Evolutionary conservation across 768 basidiomycete species (phyloP), one percentile per base, ranked within the genome.

Genomic region (Boletellus ananiceps): DNA sequence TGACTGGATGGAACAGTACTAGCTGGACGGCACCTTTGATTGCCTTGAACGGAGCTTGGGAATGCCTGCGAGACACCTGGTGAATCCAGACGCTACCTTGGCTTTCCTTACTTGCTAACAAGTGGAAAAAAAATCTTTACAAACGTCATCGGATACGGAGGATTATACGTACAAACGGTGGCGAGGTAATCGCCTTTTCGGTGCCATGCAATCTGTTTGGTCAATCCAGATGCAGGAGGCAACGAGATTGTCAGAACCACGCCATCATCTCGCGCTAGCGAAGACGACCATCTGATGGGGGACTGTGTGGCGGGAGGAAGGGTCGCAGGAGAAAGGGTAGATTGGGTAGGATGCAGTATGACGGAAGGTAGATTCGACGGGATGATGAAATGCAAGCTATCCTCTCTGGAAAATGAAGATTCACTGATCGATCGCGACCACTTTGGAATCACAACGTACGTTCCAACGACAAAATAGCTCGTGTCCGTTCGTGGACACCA

Each of bases 41-140:
- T 68, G 93, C 94, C 68, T 87, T 93, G 82, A 99, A 98, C 11
- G 96, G 96, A 5, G 93, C 91, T 70, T 99, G 96, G 4, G 95
- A 97, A 68, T 96, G 88, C 64, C 93, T 84, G 52, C 88, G 86
- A 25, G 89, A 86, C 15, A 96, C 67, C 64, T 99, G 96, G 64
- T 99, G 96, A 44, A 99, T 96, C 82, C 95, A 93, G 25, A 97
- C 89, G 39, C 84, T 82, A 32, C 87, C 85, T 63, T 91, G 88
- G 31, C 76, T 78, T 43, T 84, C 88, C 56, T 74, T 77, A 57
- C 72, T 79, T 14, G 84, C 84, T 87, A 54, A 57, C 0, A 15
- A 27, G 18, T 9, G 25, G n/a, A 49, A 51, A 49, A n/a, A 49
- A 40, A 50, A 43, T 53, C 14, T 50, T 55, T 27, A 49, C 27